phyloP scores from a whole-genome alignment of 2,329 filamentous ascomycete genomes.

The Fusarium pseudonygamai region DNA sequence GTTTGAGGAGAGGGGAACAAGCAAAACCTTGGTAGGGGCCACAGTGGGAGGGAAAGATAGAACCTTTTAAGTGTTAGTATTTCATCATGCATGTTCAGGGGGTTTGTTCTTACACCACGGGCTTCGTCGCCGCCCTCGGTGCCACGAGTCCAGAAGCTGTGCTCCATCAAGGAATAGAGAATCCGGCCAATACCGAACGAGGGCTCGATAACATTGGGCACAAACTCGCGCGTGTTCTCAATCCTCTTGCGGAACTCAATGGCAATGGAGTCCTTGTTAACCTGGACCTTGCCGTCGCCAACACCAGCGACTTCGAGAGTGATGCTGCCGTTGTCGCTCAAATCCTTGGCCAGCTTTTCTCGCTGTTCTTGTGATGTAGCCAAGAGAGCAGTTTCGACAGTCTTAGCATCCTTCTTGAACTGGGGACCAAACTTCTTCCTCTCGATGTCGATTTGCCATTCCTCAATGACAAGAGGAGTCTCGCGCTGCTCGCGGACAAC shows the following conservation, averaged over 20 bases:
- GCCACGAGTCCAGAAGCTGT: slow-evolving; percentile 89
- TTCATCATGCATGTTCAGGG: not conserved
- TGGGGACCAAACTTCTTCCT: slow-evolving; percentile 96
- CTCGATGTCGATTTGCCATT: slow-evolving; percentile 88
- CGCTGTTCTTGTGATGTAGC: slow-evolving; percentile 82
- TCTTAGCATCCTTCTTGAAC: slow-evolving; percentile 94
- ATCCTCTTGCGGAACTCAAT: slow-evolving; percentile 86
- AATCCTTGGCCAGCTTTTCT: slow-evolving; percentile 79
- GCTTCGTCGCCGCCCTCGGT: slow-evolving; percentile 73
- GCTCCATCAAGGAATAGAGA: slow-evolving; percentile 91
- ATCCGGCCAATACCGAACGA: slow-evolving; percentile 98
- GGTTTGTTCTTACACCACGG: slow-evolving; percentile 79
- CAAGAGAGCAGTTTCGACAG: slow-evolving; percentile 81
- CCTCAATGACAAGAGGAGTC: slow-evolving; percentile 81
- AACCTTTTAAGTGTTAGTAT: slow-evolving; percentile 51
- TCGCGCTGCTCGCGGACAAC: slow-evolving; percentile 84
- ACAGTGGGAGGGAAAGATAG: slow-evolving; percentile 69
- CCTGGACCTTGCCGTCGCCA: slow-evolving; percentile 77
- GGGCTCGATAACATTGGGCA: slow-evolving; percentile 95
- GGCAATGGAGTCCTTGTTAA: slow-evolving; percentile 80
- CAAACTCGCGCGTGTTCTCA: slow-evolving; percentile 90
- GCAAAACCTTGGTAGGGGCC: slow-evolving; percentile 94
- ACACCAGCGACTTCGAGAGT: slow-evolving; percentile 76
- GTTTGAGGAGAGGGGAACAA: slow-evolving; percentile 88
- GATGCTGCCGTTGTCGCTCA: slow-evolving; percentile 79